These are phyloP conservation scores for Fistulifera pelliculosa DNA, from an alignment of 108 stramenopile genomes.

Conservation along the genomic window DNA sequence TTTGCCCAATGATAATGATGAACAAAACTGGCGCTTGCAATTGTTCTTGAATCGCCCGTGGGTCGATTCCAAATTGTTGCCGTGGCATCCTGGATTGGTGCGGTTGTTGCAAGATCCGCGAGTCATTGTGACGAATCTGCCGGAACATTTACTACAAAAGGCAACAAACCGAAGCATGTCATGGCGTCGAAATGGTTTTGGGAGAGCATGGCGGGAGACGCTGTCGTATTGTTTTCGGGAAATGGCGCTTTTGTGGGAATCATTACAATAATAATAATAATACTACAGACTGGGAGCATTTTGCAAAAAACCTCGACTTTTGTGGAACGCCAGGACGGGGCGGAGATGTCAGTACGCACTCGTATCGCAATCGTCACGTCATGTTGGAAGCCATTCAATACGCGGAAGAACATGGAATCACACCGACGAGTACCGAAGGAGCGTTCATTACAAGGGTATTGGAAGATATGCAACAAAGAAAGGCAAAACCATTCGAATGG, in stretches of 20 bases:
- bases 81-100: slow-evolving; percentile 28
- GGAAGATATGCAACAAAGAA: slow-evolving; percentile 9
- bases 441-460: slow-evolving; percentile 4
- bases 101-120: slow-evolving; percentile 9
- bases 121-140: slow-evolving; percentile 31
- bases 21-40: slow-evolving; percentile 33
- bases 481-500: slow-evolving; percentile 7
- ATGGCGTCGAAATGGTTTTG: slow-evolving; percentile 36
- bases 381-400: slow-evolving; percentile 23
- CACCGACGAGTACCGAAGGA: slow-evolving; percentile 10
- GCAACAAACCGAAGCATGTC: slow-evolving; percentile 30
- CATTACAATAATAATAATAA: slow-evolving; percentile 1
- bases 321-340: slow-evolving; percentile 5
- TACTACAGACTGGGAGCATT: no score
- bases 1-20: slow-evolving; percentile 18
- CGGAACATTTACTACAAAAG: slow-evolving; percentile 11
- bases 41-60: slow-evolving; percentile 31
- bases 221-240: slow-evolving; percentile 37
- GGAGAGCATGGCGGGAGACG: slow-evolving; percentile 31
- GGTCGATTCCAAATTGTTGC: slow-evolving; percentile 25
- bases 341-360: slow-evolving; percentile 34
- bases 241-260: slow-evolving; percentile 49
- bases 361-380: slow-evolving; percentile 29
- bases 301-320: no score
- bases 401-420: slow-evolving; percentile 1